Conservation (phyloP, 1,284 basidiomycete species). For the Austropuccinia psidii region DNA sequence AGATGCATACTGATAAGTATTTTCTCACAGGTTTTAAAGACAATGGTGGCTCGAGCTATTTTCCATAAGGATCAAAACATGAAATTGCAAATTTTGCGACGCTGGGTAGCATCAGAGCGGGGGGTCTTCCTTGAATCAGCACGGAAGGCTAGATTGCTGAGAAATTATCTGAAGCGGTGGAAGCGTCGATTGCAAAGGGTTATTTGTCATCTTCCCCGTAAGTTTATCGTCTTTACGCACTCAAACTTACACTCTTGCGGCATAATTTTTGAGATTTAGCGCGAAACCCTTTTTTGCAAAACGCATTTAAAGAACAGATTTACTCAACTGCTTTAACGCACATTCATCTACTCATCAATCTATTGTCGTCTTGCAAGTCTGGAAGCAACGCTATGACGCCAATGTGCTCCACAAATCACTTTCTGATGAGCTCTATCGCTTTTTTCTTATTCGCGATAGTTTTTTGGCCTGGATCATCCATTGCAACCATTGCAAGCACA, state of each 20-base stretch:
- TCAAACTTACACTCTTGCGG: no score
- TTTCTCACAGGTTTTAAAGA: not conserved
- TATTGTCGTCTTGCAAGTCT: not conserved
- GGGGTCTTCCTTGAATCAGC: not conserved
- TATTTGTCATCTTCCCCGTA: not conserved
- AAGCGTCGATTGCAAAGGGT: not conserved
- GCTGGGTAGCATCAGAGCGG: conserved; percentile 3
- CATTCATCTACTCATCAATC: not conserved
- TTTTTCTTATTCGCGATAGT: not conserved
- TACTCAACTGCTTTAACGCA: conserved; percentile 8
- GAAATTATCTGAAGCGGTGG: not conserved
- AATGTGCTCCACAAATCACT: not conserved
- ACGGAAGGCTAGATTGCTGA: not conserved
- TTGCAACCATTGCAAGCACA: not conserved
- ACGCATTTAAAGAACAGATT: conserved; percentile 19
- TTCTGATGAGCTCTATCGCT: not conserved
- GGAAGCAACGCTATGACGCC: not conserved
- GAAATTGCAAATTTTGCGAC: not conserved
- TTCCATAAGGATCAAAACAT: not conserved
- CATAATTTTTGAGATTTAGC: not conserved
- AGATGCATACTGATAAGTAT: not conserved
- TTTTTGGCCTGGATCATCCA: not conserved
- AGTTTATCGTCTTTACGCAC: not conserved
- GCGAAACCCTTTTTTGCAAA: not conserved
- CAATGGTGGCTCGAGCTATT: not conserved